These are phyloP conservation scores for Claviceps sp. DNA, from an alignment of 2,329 filamentous ascomycete genomes.

Conservation along the genomic window DNA sequence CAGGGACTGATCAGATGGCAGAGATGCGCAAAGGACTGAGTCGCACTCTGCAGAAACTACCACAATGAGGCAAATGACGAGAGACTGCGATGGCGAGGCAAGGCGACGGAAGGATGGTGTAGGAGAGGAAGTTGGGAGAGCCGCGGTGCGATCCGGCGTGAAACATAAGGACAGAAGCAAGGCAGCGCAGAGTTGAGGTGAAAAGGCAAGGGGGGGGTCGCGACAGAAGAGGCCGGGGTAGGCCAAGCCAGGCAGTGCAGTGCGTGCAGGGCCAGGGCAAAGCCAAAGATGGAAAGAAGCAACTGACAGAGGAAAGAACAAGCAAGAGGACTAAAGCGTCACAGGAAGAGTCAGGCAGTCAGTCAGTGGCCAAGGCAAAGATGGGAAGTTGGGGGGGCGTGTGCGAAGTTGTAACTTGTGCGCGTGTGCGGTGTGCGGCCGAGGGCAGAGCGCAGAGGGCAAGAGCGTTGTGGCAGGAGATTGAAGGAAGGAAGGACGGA, in stretches of 20 bases:
- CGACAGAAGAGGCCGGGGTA: background rate
- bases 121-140: conserved; percentile 8
- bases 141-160: conserved; percentile 4
- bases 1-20: background rate
- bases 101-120: conserved; percentile 7
- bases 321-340: conserved; percentile 9
- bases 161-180: conserved; percentile 4
- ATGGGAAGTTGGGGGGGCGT: background rate
- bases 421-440: background rate
- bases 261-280: background rate
- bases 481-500: background rate
- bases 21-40: background rate
- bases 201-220: background rate
- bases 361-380: background rate
- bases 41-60: background rate
- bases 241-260: conserved; percentile 5
- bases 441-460: background rate
- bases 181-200: conserved; percentile 1
- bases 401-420: background rate
- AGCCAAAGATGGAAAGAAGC: conserved; percentile 10
- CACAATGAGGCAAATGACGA: background rate
- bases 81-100: background rate
- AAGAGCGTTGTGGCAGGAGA: background rate
- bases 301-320: conserved; percentile 8
- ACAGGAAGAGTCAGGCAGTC: background rate